Evolutionary conservation across 1,139 yeast genomes (phyloP).

Genomic region (Pneumocystis jirovecii): DNA sequence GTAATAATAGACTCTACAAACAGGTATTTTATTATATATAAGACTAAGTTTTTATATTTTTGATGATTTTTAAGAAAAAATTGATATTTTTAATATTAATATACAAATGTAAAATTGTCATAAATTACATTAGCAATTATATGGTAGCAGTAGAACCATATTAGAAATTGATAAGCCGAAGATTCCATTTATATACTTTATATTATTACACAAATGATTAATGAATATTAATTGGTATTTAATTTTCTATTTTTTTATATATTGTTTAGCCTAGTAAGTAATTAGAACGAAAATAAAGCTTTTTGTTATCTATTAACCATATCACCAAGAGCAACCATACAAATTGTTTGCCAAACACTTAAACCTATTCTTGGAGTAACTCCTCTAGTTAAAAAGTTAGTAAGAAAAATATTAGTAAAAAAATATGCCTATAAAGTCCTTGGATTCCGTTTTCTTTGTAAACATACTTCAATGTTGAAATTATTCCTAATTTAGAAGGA

Average conservation of each 20-base stretch:
- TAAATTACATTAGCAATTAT: too few species aligned
- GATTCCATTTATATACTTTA: not conserved
- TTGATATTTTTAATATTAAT: too few species aligned
- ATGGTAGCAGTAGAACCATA: not conserved
- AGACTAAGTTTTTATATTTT: too few species aligned
- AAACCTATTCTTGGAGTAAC: slow-evolving; percentile 93
- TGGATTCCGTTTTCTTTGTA: slow-evolving; percentile 67
- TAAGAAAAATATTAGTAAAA: not conserved
- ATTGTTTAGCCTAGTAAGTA: not conserved
- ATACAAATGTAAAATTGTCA: too few species aligned
- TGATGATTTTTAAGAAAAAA: too few species aligned
- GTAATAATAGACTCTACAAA: too few species aligned
- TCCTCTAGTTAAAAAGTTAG: slow-evolving; percentile 35
- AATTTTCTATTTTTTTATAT: not conserved
- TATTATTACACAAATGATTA: not conserved
- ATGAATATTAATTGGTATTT: not conserved
- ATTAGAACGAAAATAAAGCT: not conserved
- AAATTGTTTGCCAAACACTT: slow-evolving; percentile 96
- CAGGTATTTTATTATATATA: too few species aligned
- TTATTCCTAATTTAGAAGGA: slow-evolving; percentile 76
- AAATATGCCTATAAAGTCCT: slow-evolving; percentile 51
- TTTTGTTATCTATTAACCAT: slow-evolving; percentile 36
- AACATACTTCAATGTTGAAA: slow-evolving; percentile 68
- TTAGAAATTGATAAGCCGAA: not conserved
- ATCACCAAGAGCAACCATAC: slow-evolving; percentile 98